Base-by-base conservation (phyloP, 2,329 filamentous ascomycete species). In the Diaporthe destruens region DNA sequence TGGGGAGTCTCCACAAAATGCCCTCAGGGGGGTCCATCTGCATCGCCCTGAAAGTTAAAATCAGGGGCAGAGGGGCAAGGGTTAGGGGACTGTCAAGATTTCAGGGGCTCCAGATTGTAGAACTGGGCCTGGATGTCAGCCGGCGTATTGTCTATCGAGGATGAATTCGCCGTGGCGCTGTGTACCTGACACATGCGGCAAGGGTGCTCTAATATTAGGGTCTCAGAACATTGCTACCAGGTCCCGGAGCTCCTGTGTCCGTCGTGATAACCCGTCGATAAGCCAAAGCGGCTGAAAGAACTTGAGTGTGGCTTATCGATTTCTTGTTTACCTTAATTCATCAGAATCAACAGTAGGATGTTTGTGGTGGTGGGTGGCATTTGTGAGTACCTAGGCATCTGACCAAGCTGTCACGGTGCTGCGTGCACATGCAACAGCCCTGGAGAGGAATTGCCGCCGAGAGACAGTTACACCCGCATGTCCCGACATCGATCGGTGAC, bases 1-100 rank as follows among this genome's bases (percentile, higher is more conserved):
- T 61, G 68, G 68, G 18, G 57, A 42, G 68, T 49, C 32, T n/a
- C 68, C 68, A 70, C 68, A 70, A 61, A 61, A 59, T 53, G 68
- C 44, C 42, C 55, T 54, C 55, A 70, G 55, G 68, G 49, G 55
- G 47, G 39, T 42, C 47, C 47, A n/a, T 51, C n/a, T 14, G 47
- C n/a, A 11, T 51, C 47, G 47, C 55, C 55, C 42, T 34, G 34
- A 42, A 53, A 59, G 44, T 59, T 59, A 70, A 39, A 70, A 59
- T 70, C 56, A 59, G 55, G 55, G 55, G 68, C 68, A 53, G 25
- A 59, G 55, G 55, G 55, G 68, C 68, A 53, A 39, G 55, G 68
- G 68, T 61, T 47, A 59, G 68, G 61, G 61, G 44, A 66, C 47
- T 39, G 61, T 39, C 61, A 66, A 66, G 61, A 66, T 66, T 66